Evolutionary conservation across 2,329 filamentous ascomycete genomes (phyloP).

Genomic region (Gaeumannomyces tritici): DNA sequence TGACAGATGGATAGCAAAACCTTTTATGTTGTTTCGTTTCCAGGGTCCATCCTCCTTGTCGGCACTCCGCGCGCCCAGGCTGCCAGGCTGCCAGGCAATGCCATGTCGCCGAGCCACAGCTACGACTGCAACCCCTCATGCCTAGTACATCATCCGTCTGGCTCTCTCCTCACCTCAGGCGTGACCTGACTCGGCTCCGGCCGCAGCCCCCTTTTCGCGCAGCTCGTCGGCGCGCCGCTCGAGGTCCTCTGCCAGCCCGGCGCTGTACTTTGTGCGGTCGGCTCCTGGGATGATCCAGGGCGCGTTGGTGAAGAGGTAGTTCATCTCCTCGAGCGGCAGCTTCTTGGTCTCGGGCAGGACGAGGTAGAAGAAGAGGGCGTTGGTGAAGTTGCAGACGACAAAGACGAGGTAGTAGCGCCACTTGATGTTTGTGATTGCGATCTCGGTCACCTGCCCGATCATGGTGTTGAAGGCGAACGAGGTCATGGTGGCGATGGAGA

Average conservation of each 20-base stretch:
- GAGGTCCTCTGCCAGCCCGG: constrained; percentile 35
- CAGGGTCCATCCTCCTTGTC: background rate
- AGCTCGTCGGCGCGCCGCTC: constrained; percentile 48
- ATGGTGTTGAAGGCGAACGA: constrained; percentile 70
- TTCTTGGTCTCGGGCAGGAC: constrained; percentile 54
- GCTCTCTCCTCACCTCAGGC: background rate
- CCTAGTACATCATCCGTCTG: background rate
- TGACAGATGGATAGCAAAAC: no score
- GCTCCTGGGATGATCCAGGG: constrained; percentile 50
- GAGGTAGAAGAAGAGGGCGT: constrained; percentile 41
- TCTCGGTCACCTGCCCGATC: constrained; percentile 60
- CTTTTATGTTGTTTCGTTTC: background rate
- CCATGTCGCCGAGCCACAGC: background rate
- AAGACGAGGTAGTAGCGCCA: constrained; percentile 40
- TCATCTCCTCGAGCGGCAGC: constrained; percentile 56
- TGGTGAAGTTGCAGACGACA: constrained; percentile 49
- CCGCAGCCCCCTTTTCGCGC: constrained; percentile 31
- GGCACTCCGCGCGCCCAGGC: no score
- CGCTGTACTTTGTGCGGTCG: constrained; percentile 38
- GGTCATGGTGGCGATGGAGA: constrained; percentile 64
- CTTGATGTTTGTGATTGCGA: constrained; percentile 32
- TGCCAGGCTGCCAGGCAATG: no score
- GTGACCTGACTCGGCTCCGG: constrained; percentile 3
- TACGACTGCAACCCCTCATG: no score
- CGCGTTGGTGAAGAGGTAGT: constrained; percentile 50